Evolutionary conservation across 2,329 filamentous ascomycete species (phyloP).

Genomic region (Aspergillus sp.): DNA sequence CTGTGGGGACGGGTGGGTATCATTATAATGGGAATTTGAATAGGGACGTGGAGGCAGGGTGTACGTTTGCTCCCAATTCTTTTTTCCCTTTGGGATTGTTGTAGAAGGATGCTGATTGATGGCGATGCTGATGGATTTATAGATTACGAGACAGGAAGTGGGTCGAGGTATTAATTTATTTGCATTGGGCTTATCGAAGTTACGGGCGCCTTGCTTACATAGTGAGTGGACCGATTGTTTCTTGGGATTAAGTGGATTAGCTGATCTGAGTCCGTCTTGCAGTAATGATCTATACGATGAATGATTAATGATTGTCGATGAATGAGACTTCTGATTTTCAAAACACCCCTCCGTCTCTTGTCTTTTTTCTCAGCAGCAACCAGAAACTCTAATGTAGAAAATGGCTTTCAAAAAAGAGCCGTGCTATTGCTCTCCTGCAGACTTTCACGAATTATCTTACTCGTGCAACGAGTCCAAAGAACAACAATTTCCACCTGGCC

Average conservation of each 20-base stretch:
- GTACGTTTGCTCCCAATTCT: background rate
- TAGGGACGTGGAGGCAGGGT: conserved; percentile 10
- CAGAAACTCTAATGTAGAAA: too few species aligned
- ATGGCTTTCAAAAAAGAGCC: too few species aligned
- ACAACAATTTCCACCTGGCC: too few species aligned
- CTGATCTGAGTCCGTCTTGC: background rate
- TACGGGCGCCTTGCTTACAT: background rate
- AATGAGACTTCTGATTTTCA: background rate
- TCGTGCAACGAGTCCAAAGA: too few species aligned
- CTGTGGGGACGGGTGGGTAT: background rate
- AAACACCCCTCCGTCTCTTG: background rate
- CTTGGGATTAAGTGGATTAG: background rate
- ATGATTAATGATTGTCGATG: background rate
- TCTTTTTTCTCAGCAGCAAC: background rate
- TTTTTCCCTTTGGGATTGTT: background rate
- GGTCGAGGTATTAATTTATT: background rate
- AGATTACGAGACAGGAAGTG: background rate
- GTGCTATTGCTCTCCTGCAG: too few species aligned
- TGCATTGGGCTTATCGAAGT: background rate
- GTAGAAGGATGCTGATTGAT: background rate
- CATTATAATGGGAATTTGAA: background rate
- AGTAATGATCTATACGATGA: background rate
- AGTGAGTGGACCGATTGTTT: background rate
- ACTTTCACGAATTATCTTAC: too few species aligned
- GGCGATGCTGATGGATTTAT: background rate